A percentile compares a stretch with the other conserved stretches of the same genome.
phyloP scores from a whole-genome alignment of 2,329 filamentous ascomycete genomes.

The Zasmidium cellare region DNA sequence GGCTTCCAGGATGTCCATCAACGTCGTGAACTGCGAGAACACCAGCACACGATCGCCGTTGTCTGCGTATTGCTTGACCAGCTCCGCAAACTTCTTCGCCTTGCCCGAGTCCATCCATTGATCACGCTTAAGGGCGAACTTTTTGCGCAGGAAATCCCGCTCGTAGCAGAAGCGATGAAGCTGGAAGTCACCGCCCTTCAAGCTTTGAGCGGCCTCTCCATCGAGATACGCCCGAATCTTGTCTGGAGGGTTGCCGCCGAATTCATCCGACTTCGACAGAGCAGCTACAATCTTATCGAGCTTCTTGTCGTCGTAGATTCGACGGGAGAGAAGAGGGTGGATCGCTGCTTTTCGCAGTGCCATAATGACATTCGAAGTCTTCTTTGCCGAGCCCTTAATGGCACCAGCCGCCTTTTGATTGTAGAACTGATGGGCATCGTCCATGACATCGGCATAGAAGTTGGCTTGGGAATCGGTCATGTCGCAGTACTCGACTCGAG shows the following conservation, averaged over 20 bases:
- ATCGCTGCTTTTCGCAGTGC: slow-evolving; percentile 89
- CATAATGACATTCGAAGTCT: slow-evolving; percentile 61
- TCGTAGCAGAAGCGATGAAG: slow-evolving; percentile 59
- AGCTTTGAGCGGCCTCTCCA: slow-evolving; percentile 63
- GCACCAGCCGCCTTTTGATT: slow-evolving; percentile 56
- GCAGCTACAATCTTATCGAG: slow-evolving; percentile 66
- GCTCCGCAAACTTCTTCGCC: slow-evolving; percentile 73
- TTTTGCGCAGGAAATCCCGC: slow-evolving; percentile 52
- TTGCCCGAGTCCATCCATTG: slow-evolving; percentile 76
- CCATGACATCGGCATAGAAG: slow-evolving; percentile 72
- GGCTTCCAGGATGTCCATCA: slow-evolving; percentile 85
- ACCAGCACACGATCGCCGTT: slow-evolving; percentile 86
- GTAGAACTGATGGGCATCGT: slow-evolving; percentile 60
- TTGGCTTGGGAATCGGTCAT: slow-evolving; percentile 71
- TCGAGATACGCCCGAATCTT: slow-evolving; percentile 63
- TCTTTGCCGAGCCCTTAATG: slow-evolving; percentile 53
- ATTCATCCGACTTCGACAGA: slow-evolving; percentile 33
- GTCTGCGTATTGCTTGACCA: slow-evolving; percentile 70
- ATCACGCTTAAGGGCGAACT: slow-evolving; percentile 58
- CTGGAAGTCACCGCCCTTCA: slow-evolving; percentile 75
- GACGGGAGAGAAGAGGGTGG: slow-evolving; percentile 83
- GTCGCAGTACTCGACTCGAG: slow-evolving; percentile 76
- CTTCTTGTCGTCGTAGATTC: slow-evolving; percentile 72
- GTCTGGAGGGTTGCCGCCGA: slow-evolving; percentile 33
- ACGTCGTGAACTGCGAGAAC: slow-evolving; percentile 90